These are phyloP conservation scores for Neurospora tetrasperma DNA, from an alignment of 495 filamentous ascomycete species.

Conservation along the genomic window DNA sequence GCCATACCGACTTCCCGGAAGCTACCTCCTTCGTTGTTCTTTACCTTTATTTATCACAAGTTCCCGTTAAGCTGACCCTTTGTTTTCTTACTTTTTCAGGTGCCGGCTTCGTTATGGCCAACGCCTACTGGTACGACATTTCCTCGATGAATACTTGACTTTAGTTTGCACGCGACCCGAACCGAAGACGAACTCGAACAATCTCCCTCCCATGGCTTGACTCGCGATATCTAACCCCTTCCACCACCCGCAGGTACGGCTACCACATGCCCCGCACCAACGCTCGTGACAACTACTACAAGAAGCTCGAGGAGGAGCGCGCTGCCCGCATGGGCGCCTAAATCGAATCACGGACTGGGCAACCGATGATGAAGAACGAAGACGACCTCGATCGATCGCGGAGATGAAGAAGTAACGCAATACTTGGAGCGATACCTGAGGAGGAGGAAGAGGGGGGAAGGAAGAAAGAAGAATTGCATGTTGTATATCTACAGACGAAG, in stretches of 20 bases:
- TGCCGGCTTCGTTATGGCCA: constrained; percentile 33
- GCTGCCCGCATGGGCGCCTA: constrained; percentile 21
- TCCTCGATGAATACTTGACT: constrained; percentile 3
- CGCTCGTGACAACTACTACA: constrained; percentile 38
- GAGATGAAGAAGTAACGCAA: not conserved
- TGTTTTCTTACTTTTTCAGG: constrained; percentile 14
- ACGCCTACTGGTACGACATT: constrained; percentile 35
- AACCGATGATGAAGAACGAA: not conserved
- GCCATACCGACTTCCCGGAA: not conserved
- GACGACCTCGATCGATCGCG: not conserved
- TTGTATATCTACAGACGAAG: constrained; percentile 10
- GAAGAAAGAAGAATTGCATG: not conserved
- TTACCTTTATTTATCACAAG: not conserved
- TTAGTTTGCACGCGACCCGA: not conserved
- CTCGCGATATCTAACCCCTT: constrained; percentile 11
- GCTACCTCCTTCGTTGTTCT: not conserved
- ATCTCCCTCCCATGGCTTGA: not conserved
- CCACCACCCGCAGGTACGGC: constrained; percentile 31
- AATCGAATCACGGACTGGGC: not conserved
- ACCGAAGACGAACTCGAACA: not conserved
- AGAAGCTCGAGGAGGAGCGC: constrained; percentile 37
- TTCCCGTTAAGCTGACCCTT: constrained; percentile 6
- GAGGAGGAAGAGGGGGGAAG: not conserved
- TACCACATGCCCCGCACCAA: constrained; percentile 42
- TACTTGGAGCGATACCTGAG: not conserved